Evolutionary conservation across 176 grass and related monocot genomes (phyloP).

Genomic region (Ananas comosus): DNA sequence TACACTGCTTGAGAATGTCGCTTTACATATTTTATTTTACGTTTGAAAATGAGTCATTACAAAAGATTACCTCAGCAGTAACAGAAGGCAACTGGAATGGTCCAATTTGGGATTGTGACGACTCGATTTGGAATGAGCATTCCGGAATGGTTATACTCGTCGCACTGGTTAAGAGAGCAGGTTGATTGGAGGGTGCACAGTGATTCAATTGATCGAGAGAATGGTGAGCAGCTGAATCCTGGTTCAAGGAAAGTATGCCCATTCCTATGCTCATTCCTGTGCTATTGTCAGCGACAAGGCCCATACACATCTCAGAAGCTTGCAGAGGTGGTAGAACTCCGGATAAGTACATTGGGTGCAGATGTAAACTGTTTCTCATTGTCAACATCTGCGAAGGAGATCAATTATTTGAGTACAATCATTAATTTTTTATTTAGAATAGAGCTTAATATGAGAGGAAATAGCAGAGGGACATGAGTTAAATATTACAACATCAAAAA

Average conservation of each 20-base stretch:
- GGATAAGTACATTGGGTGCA: constrained; percentile 62
- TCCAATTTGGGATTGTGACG: constrained; percentile 39
- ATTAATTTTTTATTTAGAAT: not conserved
- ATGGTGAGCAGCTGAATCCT: constrained; percentile 46
- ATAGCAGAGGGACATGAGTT: not conserved
- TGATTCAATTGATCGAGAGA: constrained; percentile 36
- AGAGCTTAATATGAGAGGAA: not conserved
- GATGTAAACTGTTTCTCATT: constrained; percentile 84
- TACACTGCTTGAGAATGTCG: constrained; percentile 3
- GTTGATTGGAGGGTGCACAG: constrained; percentile 32
- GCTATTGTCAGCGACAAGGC: constrained; percentile 38
- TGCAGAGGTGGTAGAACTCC: constrained; percentile 60
- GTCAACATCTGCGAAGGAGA: constrained; percentile 58
- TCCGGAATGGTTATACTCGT: constrained; percentile 37
- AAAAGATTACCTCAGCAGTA: constrained; percentile 51
- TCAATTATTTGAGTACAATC: not conserved
- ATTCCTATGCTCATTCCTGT: constrained; percentile 26
- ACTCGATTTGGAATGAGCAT: constrained; percentile 30
- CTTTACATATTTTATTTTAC: constrained; percentile 10
- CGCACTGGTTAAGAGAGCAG: constrained; percentile 30
- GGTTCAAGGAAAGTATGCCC: constrained; percentile 41
- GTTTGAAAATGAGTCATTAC: not conserved
- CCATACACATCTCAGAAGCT: constrained; percentile 68
- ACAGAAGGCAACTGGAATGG: constrained; percentile 52
- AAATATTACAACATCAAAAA: not conserved